Percentiles rank a stretch among this genome's conserved stretches.
Evolutionary conservation across 208 protist species (phyloP).

Genomic region (Paratrypanosoma confusum): DNA sequence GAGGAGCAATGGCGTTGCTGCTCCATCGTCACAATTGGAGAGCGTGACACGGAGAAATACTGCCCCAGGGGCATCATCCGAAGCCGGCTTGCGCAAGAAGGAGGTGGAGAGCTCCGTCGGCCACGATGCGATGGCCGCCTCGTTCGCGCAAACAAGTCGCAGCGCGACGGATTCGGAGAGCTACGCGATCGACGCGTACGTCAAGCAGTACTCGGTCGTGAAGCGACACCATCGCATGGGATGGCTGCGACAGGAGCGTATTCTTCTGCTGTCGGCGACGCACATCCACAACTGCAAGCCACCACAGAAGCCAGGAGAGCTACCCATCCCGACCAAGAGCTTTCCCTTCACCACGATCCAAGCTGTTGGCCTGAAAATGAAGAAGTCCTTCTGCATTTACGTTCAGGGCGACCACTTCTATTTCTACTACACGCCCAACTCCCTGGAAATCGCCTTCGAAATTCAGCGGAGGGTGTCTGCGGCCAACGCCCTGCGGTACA

Average conservation of each 20-base stretch:
- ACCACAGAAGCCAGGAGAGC: not conserved
- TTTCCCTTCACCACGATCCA: constrained; percentile 10
- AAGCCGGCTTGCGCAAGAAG: no score
- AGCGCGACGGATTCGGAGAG: no score
- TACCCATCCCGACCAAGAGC: constrained; percentile 8
- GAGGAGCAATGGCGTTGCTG: no score
- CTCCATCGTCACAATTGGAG: no score
- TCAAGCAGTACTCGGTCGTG: constrained; percentile 7
- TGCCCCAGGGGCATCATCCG: no score
- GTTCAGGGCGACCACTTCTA: constrained; percentile 12
- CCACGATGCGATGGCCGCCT: no score
- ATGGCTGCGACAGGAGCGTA: constrained; percentile 13
- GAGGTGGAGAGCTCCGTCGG: no score
- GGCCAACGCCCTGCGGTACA: constrained; percentile 6
- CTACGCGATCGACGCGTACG: not conserved
- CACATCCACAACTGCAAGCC: constrained; percentile 15
- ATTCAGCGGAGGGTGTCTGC: constrained; percentile 15
- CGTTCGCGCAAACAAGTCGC: no score
- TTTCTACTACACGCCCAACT: constrained; percentile 13
- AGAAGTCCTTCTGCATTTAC: constrained; percentile 10
- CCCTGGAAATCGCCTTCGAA: constrained; percentile 11
- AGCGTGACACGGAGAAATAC: no score
- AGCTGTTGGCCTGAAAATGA: constrained; percentile 7
- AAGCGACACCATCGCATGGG: constrained; percentile 10
- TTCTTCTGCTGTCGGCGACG: constrained; percentile 11